A percentile compares a stretch with the other conserved stretches of the same genome.
Evolutionary conservation across 192 early-diverging fungal species (phyloP).

Genomic region (Chytriomyces sp.): DNA sequence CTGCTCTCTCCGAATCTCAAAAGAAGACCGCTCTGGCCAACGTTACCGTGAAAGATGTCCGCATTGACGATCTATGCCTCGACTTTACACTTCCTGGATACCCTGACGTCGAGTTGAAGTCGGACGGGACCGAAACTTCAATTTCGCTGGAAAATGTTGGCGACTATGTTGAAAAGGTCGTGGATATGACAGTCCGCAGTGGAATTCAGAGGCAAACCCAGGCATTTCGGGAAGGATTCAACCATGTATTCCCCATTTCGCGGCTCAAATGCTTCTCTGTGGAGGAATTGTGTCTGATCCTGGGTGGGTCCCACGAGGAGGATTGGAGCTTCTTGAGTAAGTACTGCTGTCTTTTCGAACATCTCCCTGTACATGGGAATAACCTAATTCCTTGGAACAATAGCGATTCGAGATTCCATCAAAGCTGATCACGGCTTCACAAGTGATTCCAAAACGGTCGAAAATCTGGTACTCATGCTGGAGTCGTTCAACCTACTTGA

Average conservation of each 20-base stretch:
- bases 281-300: conserved; percentile 70
- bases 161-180: conserved; percentile 69
- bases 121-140: conserved; percentile 60
- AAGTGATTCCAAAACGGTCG: conserved; percentile 66
- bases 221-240: conserved; percentile 83
- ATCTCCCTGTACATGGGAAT: conserved; percentile 1
- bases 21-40: conserved; percentile 43
- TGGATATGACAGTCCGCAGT: conserved; percentile 62
- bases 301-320: conserved; percentile 68
- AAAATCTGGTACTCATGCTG: conserved; percentile 70
- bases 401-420: conserved; percentile 64
- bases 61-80: conserved; percentile 64
- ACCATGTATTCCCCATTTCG: conserved; percentile 72
- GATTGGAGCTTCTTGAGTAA: conserved; percentile 75
- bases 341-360: conserved; percentile 8
- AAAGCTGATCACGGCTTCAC: conserved; percentile 87
- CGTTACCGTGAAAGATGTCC: conserved; percentile 56
- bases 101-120: conserved; percentile 67
- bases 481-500: conserved; percentile 60
- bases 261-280: conserved; percentile 71
- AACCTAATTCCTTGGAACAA: background rate
- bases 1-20: conserved; percentile 49
- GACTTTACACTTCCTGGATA: conserved; percentile 89
- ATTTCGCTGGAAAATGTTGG: conserved; percentile 85
- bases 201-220: conserved; percentile 72